phyloP scores from a whole-genome alignment of 2,329 filamentous ascomycete species.

The Purpureocillium takamizusanense region DNA sequence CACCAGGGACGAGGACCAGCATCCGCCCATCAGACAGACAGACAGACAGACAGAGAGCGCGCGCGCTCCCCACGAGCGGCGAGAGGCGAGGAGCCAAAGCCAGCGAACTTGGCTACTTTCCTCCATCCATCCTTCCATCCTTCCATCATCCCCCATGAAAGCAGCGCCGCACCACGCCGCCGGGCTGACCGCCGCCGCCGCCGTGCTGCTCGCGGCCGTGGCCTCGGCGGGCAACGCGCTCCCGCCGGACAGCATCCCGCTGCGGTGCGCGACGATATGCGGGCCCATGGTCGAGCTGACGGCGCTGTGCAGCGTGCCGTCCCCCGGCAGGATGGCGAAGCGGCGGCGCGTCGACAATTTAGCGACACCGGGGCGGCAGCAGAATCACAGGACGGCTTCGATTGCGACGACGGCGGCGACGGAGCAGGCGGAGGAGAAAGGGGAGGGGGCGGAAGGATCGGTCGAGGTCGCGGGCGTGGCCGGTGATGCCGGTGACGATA shows the following conservation, averaged over 20 bases:
- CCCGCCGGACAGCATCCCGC: constrained; percentile 24
- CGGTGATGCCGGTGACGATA: too few relatives aligned
- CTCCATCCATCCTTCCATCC: too few relatives aligned
- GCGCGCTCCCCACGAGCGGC: too few relatives aligned
- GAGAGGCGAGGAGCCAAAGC: too few relatives aligned
- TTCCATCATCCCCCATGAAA: constrained; percentile 15
- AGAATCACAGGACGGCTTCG: too few relatives aligned
- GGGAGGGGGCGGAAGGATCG: background rate
- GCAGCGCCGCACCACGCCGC: constrained; percentile 10
- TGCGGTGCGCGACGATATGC: constrained; percentile 30
- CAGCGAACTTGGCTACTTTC: too few relatives aligned
- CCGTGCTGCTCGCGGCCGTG: constrained; percentile 18
- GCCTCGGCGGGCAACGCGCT: constrained; percentile 20
- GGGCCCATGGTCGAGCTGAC: constrained; percentile 33
- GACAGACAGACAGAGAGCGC: too few relatives aligned
- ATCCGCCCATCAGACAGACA: too few relatives aligned
- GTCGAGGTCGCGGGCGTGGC: too few relatives aligned
- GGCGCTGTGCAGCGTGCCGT: constrained; percentile 20
- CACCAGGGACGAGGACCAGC: too few relatives aligned
- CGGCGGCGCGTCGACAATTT: background rate
- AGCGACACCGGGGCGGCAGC: too few relatives aligned
- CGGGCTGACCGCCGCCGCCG: constrained; percentile 16
- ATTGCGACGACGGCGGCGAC: too few relatives aligned
- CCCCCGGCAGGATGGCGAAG: background rate
- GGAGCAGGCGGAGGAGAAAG: background rate